These are phyloP conservation scores for Dillenia turbinata DNA, from an alignment of 164 flowering plant species.

Conservation along the genomic window DNA sequence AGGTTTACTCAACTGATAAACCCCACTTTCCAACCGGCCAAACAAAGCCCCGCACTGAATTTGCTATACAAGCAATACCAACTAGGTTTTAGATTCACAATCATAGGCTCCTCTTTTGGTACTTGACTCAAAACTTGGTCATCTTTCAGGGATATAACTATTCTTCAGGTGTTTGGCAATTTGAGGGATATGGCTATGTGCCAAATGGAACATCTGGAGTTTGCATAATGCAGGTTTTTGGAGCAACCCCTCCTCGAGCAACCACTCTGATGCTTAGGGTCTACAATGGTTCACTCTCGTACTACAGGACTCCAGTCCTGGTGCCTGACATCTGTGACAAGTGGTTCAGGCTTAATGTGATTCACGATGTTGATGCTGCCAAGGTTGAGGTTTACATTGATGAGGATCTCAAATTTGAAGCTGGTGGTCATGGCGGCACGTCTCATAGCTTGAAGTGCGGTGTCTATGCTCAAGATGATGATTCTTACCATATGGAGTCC, in stretches of 20 bases:
- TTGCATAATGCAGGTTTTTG: constrained; percentile 17
- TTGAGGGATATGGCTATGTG: constrained; percentile 8
- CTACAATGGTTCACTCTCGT: constrained; percentile 10
- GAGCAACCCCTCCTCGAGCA: not conserved
- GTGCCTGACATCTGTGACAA: constrained; percentile 17
- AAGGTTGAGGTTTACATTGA: constrained; percentile 21
- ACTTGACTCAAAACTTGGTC: no score
- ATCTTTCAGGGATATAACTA: constrained; percentile 33
- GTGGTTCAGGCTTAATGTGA: constrained; percentile 33
- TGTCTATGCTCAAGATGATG: constrained; percentile 22
- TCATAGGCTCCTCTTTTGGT: no score
- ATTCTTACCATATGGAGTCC: constrained; percentile 30
- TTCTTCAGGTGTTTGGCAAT: constrained; percentile 32
- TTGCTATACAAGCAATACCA: constrained; percentile 10
- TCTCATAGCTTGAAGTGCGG: constrained; percentile 33
- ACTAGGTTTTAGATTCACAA: not conserved
- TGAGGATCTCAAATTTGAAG: constrained; percentile 17
- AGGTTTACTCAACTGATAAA: constrained; percentile 32
- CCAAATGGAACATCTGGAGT: constrained; percentile 12
- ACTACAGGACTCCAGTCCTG: constrained; percentile 7
- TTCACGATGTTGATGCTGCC: constrained; percentile 27
- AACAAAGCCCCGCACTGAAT: constrained; percentile 29
- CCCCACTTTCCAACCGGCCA: constrained; percentile 24
- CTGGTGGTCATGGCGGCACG: constrained; percentile 18
- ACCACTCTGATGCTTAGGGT: constrained; percentile 14